Base-by-base conservation (phyloP, 1,284 basidiomycete genomes). In the Trametes polyzona region DNA sequence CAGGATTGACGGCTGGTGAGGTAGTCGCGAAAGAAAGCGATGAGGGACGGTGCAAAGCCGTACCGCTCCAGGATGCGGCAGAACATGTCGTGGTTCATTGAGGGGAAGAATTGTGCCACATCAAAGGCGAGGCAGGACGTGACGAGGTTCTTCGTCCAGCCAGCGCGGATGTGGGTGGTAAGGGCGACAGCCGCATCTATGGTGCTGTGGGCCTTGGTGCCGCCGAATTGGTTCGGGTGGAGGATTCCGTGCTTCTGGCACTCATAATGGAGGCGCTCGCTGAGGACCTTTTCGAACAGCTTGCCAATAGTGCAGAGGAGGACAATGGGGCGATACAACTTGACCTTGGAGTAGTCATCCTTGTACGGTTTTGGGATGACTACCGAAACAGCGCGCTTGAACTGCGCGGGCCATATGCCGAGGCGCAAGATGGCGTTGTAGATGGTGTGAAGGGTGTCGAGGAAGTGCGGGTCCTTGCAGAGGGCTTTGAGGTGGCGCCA, bases 351-450 rank as follows among this genome's bases (percentile, higher is more conserved):
- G 29, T 57, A 59, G 26, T 58, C 58, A 3, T 48, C 39, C 30
- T 58, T 59, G 30, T 55, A 39, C 0, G 61, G 61, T 43, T 63
- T 63, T 3, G 61, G 58, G 12, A 63, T 57, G 30, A 63, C 41
- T n/a, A 63, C 58, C 0, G 55, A 55, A 1, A 48, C 48, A 0
- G 61, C 49, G 0, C 26, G 39, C 17, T 56, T 49, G 46, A 63
- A 59, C 7, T 52, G 17, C 0, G 24, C 43, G 0, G 61, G 58
- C 44, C 41, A 53, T 3, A 55, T 2, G 16, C 57, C 55, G 16
- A n/a, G n/a, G 16, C 27, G 0, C n/a, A 62, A 41, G 40, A 47
- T 47, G 0, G 35, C 41, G 36, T 54, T 44, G 41, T 46, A 60
- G 36, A 52, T 29, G 1, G 61, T 16, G 7, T 44, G 40, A 2